phyloP scores from a whole-genome alignment of 305 asterid genomes.

The Fraxinus latifolia region DNA sequence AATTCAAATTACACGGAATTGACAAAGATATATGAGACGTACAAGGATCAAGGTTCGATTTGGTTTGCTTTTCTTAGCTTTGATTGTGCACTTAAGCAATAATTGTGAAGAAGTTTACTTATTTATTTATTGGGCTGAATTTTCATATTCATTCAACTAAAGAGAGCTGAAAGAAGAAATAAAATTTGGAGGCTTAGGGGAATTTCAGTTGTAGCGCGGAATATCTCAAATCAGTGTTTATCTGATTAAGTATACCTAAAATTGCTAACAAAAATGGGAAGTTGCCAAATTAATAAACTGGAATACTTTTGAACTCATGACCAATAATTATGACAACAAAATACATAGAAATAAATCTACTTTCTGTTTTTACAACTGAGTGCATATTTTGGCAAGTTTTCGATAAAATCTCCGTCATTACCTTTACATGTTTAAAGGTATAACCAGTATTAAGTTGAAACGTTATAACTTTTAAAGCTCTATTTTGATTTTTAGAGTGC shows the following conservation, averaged over 20 bases:
- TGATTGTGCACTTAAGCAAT: neutral
- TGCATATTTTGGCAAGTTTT: neutral
- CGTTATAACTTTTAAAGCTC: neutral
- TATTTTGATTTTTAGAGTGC: neutral
- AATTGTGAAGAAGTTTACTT: neutral
- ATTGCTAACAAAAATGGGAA: too few species aligned
- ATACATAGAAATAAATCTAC: neutral
- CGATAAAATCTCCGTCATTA: neutral
- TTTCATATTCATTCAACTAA: neutral
- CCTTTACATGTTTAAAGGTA: neutral
- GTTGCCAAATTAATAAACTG: neutral
- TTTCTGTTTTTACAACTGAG: neutral
- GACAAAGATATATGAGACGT: conserved; percentile 59
- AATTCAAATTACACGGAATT: conserved; percentile 71
- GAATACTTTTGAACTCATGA: neutral
- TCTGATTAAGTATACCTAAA: neutral
- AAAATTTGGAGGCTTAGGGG: neutral
- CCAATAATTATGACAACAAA: neutral
- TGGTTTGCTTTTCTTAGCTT: neutral
- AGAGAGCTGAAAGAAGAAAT: neutral
- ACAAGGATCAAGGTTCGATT: conserved; percentile 77
- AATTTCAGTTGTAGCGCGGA: neutral
- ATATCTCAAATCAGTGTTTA: neutral
- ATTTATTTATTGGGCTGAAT: neutral
- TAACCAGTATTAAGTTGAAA: neutral